These are phyloP conservation scores for Monosporascus sp. DNA, from an alignment of 2,329 filamentous ascomycete genomes.

Conservation along the genomic window DNA sequence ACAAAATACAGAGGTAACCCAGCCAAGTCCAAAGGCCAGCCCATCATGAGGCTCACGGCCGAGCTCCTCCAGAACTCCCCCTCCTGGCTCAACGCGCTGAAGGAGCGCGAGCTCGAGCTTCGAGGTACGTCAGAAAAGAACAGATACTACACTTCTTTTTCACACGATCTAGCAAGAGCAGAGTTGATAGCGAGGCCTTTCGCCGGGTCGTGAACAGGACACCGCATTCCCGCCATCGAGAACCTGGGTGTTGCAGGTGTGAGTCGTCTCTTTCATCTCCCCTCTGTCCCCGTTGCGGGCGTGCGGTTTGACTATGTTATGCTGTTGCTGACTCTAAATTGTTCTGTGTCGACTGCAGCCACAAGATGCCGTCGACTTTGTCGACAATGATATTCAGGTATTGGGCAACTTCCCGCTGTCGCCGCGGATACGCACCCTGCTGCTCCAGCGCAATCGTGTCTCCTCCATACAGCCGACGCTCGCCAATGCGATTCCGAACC, in stretches of 20 bases:
- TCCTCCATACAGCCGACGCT: constrained; percentile 72
- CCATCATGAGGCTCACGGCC: constrained; percentile 84
- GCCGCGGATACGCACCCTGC: constrained; percentile 78
- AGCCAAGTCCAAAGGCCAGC: constrained; percentile 4
- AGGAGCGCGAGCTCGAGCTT: constrained; percentile 97
- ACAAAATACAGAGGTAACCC: not conserved
- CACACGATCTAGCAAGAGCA: constrained; percentile 48
- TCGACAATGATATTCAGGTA: constrained; percentile 91
- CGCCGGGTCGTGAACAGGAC: constrained; percentile 62
- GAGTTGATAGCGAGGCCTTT: constrained; percentile 72
- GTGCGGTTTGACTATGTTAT: not conserved
- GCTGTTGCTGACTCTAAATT: not conserved
- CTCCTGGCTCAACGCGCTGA: constrained; percentile 97
- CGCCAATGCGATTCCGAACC: constrained; percentile 70
- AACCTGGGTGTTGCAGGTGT: constrained; percentile 94
- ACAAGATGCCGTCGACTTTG: constrained; percentile 95
- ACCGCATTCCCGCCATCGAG: constrained; percentile 96
- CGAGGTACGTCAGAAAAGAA: constrained; percentile 97
- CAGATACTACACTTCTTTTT: constrained; percentile 84
- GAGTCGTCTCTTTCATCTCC: constrained; percentile 33
- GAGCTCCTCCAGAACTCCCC: constrained; percentile 92
- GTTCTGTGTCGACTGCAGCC: constrained; percentile 48
- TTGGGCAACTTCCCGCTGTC: constrained; percentile 91
- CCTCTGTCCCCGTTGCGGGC: not conserved
- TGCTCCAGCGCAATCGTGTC: constrained; percentile 86